Evolutionary conservation across 2,329 filamentous ascomycete genomes (phyloP), one percentile per base, ranked within the genome.

Genomic region (Decorospora gaudefroyi): DNA sequence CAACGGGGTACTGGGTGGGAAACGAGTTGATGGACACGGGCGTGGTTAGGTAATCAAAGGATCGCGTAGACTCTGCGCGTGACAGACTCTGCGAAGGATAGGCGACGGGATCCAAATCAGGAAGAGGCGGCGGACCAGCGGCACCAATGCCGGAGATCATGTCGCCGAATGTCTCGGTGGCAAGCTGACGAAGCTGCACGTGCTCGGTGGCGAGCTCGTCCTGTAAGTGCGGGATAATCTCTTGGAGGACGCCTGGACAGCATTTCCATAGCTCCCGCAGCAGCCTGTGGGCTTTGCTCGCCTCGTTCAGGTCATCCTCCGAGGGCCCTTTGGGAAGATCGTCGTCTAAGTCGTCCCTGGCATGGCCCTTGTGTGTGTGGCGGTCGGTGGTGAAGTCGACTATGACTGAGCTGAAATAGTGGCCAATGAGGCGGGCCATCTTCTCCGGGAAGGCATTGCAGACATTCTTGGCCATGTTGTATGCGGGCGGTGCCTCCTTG

Each of bases 351-450:
- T 75, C 74, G 23, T 73, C 72, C 23, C 71, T 70, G 25, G 53
- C 56, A 42, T 59, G 56, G 9, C 59, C 56, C 30, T 50, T 52
- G 32, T 56, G 57, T 3, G 51, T 50, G 17, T 30, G 36, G 2
- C 56, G 57, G 1, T 54, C 37, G 25, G 53, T 62, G 76, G 82
- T 25, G 85, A 90, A 88, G 64, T 96, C 90, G 50, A 97, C 84
- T 45, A 99, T 95, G 37, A 97, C 90, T 43, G 95, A 90, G 71
- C 90, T 95, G 69, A 99, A 99, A 69, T 97, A 99, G 64, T 95
- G 90, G 56, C 90, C 92, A 42, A 97, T 86, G 57, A 95, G 90
- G 50, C 90, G 86, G 1, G 90, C 86, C 92, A 99, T 96, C 71
- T 95, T 95, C 58, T 96, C 92, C 1, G 88, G 84, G 57, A 86